Conservation (phyloP, 306 rosid species). For the Spatholobus suberectus region DNA sequence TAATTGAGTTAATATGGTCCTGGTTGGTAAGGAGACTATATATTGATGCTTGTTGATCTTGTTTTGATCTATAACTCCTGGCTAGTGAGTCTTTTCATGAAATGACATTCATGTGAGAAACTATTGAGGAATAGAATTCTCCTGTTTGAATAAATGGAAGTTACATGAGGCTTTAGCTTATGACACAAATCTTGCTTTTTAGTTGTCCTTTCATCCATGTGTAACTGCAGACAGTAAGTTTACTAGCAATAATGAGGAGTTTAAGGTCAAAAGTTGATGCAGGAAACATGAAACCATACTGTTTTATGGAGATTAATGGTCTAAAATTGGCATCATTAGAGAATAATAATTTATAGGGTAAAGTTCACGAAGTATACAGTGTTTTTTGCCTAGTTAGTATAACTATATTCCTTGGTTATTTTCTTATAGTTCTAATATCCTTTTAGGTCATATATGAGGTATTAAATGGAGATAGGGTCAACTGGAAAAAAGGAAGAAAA, state of each 20-base stretch:
- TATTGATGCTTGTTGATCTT: background rate
- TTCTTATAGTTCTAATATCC: constrained; percentile 31
- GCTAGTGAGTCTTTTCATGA: background rate
- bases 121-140: background rate
- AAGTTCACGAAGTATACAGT: constrained; percentile 2
- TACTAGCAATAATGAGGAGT: constrained; percentile 76
- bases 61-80: background rate
- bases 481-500: constrained; percentile 87
- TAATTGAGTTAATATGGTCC: background rate
- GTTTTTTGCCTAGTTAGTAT: constrained; percentile 38
- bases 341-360: constrained; percentile 86
- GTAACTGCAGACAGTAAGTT: constrained; percentile 88
- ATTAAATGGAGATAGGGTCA: constrained; percentile 81
- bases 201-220: constrained; percentile 6
- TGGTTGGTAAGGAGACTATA: background rate
- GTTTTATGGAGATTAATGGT: constrained; percentile 95
- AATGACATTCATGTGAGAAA: background rate
- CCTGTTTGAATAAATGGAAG: background rate
- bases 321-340: constrained; percentile 91
- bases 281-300: constrained; percentile 73
- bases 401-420: constrained; percentile 16
- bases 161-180: too few species aligned
- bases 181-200: constrained; percentile 24
- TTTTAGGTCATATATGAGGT: constrained; percentile 91
- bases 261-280: constrained; percentile 88